phyloP scores from a whole-genome alignment of 1,284 basidiomycete genomes.

The Mycena citricolor region DNA sequence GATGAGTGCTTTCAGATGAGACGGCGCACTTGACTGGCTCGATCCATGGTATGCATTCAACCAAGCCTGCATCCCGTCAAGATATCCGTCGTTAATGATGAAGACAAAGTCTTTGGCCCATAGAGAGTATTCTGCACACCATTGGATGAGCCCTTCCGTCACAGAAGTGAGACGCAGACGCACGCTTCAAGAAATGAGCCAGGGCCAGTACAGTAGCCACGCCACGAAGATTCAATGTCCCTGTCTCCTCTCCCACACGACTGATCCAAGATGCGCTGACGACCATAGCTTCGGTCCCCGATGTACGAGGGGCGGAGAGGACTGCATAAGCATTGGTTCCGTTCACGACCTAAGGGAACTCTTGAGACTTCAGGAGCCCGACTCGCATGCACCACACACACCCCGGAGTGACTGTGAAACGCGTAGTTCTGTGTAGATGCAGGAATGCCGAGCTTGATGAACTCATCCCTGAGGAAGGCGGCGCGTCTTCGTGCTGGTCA shows the following conservation, averaged over 20 bases:
- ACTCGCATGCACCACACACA: slow-evolving; percentile 35
- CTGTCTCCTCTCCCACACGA: slow-evolving; percentile 52
- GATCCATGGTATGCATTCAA: slow-evolving; percentile 79
- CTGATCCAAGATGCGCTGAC: slow-evolving; percentile 89
- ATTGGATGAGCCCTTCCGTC: slow-evolving; percentile 7
- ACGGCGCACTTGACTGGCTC: slow-evolving; percentile 58
- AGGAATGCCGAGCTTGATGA: slow-evolving; percentile 68
- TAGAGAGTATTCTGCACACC: slow-evolving; percentile 70
- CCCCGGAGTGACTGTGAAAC: slow-evolving; percentile 48
- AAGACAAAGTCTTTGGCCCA: slow-evolving; percentile 96
- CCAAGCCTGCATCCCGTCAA: slow-evolving; percentile 94
- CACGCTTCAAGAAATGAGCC: slow-evolving; percentile 82
- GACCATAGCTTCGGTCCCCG: slow-evolving; percentile 89
- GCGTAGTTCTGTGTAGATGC: slow-evolving; percentile 69
- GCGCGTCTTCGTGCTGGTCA: slow-evolving; percentile 54
- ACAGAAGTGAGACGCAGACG: slow-evolving; percentile 26
- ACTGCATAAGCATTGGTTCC: slow-evolving; percentile 86
- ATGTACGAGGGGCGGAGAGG: slow-evolving; percentile 79
- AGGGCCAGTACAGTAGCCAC: slow-evolving; percentile 82
- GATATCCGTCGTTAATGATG: slow-evolving; percentile 84
- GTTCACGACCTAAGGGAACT: slow-evolving; percentile 29
- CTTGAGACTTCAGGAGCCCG: slow-evolving; percentile 1
- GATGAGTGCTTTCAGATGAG: too few species aligned
- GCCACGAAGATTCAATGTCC: slow-evolving; percentile 80
- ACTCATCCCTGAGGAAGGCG: slow-evolving; percentile 54